Conservation (phyloP, 1,284 basidiomycete genomes). For the Ustilago cynodontis region DNA sequence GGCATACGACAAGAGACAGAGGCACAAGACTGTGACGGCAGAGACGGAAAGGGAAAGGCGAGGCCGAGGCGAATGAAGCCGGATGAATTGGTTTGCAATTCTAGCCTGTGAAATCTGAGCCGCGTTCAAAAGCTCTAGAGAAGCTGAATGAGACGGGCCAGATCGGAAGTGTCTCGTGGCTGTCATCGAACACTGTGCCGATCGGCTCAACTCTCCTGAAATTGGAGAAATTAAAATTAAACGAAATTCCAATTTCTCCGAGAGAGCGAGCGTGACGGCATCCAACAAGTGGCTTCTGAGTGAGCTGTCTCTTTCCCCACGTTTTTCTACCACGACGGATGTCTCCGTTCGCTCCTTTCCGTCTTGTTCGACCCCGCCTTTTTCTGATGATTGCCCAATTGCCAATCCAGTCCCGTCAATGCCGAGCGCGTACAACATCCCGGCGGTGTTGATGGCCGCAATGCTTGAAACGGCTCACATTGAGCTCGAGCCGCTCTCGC, state of each 20-base stretch:
- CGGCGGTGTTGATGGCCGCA: background rate
- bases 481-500: background rate
- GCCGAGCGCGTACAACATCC: constrained; percentile 4
- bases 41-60: background rate
- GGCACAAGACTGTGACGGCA: no score
- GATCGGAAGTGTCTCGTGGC: constrained; percentile 42
- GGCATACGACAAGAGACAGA: constrained; percentile 3
- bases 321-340: constrained; percentile 9
- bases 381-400: background rate
- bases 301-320: no score
- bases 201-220: background rate
- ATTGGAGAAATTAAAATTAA: background rate
- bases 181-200: constrained; percentile 1
- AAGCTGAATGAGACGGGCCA: constrained; percentile 11
- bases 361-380: background rate
- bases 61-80: background rate
- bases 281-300: background rate
- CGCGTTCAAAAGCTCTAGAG: no score
- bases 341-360: constrained; percentile 13
- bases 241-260: constrained; percentile 5
- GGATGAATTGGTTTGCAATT: background rate
- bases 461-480: background rate
- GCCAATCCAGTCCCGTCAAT: constrained; percentile 8
- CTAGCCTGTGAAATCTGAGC: constrained; percentile 9
- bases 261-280: background rate